phyloP scores from a whole-genome alignment of 257 asterid species.

The Rhazya stricta region DNA sequence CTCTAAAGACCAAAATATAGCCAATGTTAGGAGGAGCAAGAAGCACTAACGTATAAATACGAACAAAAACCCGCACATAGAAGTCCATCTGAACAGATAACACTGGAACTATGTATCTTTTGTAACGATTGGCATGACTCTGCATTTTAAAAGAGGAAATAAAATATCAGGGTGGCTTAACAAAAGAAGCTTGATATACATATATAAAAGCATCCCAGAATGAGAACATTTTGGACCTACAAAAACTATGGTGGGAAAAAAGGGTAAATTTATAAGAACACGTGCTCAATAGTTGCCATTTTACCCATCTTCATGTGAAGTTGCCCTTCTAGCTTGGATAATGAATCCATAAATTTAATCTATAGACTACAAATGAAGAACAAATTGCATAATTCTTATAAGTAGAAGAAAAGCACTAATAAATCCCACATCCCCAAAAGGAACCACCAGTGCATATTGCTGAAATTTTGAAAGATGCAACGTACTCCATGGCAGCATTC shows the following conservation, averaged over 20 bases:
- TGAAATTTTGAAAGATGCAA: background rate
- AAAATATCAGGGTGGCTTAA: background rate
- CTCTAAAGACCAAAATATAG: background rate
- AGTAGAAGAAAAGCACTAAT: background rate
- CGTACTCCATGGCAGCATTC: background rate
- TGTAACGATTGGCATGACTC: constrained; percentile 98
- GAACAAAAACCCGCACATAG: constrained; percentile 94
- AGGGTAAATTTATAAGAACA: background rate
- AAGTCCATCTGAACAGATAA: constrained; percentile 95
- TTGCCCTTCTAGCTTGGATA: too few relatives aligned
- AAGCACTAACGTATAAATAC: constrained; percentile 71
- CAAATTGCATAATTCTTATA: too few relatives aligned
- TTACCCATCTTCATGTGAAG: background rate
- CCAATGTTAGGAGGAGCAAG: constrained; percentile 11
- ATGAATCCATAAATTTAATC: too few relatives aligned
- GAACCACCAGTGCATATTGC: background rate
- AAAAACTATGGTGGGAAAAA: background rate
- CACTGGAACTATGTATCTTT: constrained; percentile 87
- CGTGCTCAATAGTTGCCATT: background rate
- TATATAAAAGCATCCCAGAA: background rate
- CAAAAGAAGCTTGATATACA: background rate
- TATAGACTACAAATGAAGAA: too few relatives aligned
- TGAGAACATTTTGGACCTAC: background rate
- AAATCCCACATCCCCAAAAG: background rate
- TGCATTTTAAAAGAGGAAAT: constrained; percentile 29